phyloP scores from a whole-genome alignment of 305 asterid genomes.

The Fraxinus angustifolia region DNA sequence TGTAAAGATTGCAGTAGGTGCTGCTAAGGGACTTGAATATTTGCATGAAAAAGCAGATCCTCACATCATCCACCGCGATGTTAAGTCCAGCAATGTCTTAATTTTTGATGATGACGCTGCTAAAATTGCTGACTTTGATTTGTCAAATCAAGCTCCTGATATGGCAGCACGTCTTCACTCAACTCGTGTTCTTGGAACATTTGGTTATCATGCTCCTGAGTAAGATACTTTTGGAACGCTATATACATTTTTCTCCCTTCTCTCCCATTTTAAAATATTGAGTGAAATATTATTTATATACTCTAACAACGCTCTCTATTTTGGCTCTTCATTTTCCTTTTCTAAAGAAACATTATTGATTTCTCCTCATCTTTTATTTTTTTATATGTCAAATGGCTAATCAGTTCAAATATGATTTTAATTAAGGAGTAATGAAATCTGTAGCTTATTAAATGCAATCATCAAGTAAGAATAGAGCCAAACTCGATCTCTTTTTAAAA shows the following conservation, averaged over 20 bases:
- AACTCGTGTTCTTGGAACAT: conserved; percentile 45
- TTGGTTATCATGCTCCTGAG: conserved; percentile 50
- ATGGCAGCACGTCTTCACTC: conserved; percentile 49
- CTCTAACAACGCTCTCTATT: background rate
- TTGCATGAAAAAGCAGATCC: conserved; percentile 42
- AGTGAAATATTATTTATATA: background rate
- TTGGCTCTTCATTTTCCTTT: background rate
- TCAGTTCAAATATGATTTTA: background rate
- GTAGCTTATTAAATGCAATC: background rate
- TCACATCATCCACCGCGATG: conserved; percentile 42
- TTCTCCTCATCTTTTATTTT: background rate
- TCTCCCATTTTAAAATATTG: background rate
- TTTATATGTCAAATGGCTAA: background rate
- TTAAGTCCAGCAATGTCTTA: conserved; percentile 41
- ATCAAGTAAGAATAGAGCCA: background rate
- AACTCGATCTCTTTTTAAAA: background rate
- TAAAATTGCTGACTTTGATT: conserved; percentile 42
- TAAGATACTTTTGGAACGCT: conserved; percentile 8
- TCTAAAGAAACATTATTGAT: background rate
- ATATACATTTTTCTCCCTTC: background rate
- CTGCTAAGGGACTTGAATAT: conserved; percentile 46
- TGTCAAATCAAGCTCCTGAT: conserved; percentile 47
- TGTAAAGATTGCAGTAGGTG: conserved; percentile 44
- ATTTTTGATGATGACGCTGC: conserved; percentile 41
- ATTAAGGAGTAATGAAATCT: background rate